Percentiles rank a stretch among this genome's conserved stretches.
phyloP scores from a whole-genome alignment of 2,329 filamentous ascomycete genomes.

The Alternaria incomplexa region DNA sequence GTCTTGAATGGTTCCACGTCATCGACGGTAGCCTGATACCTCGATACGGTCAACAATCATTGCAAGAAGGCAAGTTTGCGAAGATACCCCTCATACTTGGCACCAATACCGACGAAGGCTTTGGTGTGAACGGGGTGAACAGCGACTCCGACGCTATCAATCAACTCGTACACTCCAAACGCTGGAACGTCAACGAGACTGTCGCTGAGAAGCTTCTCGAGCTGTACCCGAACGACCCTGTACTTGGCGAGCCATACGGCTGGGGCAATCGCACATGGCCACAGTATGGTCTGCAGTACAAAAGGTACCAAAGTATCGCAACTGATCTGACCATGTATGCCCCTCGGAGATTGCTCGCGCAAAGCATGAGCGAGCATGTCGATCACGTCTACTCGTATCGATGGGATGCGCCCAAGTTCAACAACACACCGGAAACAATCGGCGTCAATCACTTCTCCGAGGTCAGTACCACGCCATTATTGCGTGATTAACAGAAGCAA shows the following conservation, averaged over 20 bases:
- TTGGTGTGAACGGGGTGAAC: conserved; percentile 58
- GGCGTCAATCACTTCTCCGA: conserved; percentile 41
- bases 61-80: conserved; percentile 61
- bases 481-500: too few species aligned
- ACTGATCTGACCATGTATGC: conserved; percentile 39
- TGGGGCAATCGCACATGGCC: conserved; percentile 42
- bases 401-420: conserved; percentile 42
- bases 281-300: conserved; percentile 34
- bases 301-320: conserved; percentile 36
- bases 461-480: conserved; percentile 3
- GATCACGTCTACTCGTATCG: conserved; percentile 36
- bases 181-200: conserved; percentile 33
- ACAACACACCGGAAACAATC: conserved; percentile 33
- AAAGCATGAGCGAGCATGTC: conserved; percentile 29
- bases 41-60: conserved; percentile 42
- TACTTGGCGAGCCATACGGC: conserved; percentile 53
- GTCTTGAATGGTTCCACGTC: conserved; percentile 40
- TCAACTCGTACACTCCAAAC: conserved; percentile 41
- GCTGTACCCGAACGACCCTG: conserved; percentile 48
- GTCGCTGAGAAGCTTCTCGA: conserved; percentile 28
- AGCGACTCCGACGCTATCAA: conserved; percentile 49
- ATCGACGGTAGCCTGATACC: conserved; percentile 37
- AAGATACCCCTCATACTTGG: conserved; percentile 68
- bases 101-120: conserved; percentile 70
- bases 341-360: conserved; percentile 31